Evolutionary conservation across 1,284 basidiomycete genomes (phyloP), one percentile per base, ranked within the genome.

Genomic region (Apiotrichum mycotoxinovorans): DNA sequence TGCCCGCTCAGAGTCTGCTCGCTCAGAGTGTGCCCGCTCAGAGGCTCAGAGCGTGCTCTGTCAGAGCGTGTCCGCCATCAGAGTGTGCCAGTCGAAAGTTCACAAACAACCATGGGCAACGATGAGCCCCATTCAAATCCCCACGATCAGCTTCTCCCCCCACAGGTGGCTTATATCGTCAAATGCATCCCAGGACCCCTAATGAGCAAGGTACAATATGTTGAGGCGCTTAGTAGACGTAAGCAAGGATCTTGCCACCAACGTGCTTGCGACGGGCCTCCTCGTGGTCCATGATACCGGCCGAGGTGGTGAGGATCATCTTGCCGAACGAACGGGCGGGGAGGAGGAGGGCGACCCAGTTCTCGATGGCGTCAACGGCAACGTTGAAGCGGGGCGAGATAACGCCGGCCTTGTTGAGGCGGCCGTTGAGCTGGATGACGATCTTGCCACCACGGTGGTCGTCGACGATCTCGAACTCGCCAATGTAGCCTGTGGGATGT

Each of bases 401-500:
- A 74, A 98, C 96, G 76, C 95, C 96, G 22, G 86, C 87, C 83
- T 99, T 98, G 86, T 98, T 99, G 70, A 99, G 85, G 62, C 93
- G 90, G 59, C 96, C 96, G 78, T 97, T 98, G 63, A 99, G 87
- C 81, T 98, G 93, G 68, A 98, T 85, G 70, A 99, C 94, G 68
- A 99, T 91, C 83, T 99, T 99, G 76, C 93, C 93, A 18, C 92
- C 88, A 64, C 96, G 93, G 81, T 98, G 96, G 83, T 99, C 96
- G 76, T 99, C 96, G 76, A 99, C 88, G 80, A 97, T 90, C 81
- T 98, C 95, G 76, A 98, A 98, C 82, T 98, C 95, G 73, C 93
- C 93, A 66, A 98, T 97, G 85, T 98, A 98, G 63, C 93, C 94
- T 97, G 68, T 11, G 9, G 8, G 11, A 30, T 22, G 55, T 57